Percentiles rank a stretch among this genome's conserved stretches.
Conservation (phyloP, 1,139 yeast species). For the Nakaseomyces sp. region DNA sequence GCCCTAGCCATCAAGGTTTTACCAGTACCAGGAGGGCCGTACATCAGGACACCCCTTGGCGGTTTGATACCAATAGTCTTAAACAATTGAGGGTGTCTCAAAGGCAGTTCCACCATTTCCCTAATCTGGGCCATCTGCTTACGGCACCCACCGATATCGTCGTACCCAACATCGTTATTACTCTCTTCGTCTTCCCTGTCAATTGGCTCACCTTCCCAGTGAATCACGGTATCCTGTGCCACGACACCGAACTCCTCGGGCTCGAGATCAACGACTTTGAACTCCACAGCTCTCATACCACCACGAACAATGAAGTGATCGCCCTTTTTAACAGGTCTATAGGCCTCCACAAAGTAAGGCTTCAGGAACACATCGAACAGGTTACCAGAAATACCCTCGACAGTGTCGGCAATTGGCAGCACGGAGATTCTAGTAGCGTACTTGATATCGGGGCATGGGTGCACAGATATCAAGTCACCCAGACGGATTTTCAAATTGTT, state of each 20-base stretch:
- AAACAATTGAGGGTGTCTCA: conserved; percentile 95
- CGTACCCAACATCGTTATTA: conserved; percentile 77
- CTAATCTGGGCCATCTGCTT: conserved; percentile 98
- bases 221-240: conserved; percentile 96
- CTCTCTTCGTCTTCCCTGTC: conserved; percentile 67
- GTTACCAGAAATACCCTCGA: conserved; percentile 96
- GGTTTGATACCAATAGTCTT: conserved; percentile 32
- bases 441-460: conserved; percentile 96
- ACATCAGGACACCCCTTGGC: no score
- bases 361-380: conserved; percentile 90
- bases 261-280: conserved; percentile 95
- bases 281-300: conserved; percentile 98
- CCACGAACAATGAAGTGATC: conserved; percentile 95
- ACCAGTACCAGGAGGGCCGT: no score
- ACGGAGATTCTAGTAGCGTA: conserved; percentile 91
- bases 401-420: conserved; percentile 94
- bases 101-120: conserved; percentile 91
- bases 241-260: conserved; percentile 97
- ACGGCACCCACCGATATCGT: conserved; percentile 96
- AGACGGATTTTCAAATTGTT: conserved; percentile 88
- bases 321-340: conserved; percentile 97
- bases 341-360: conserved; percentile 98
- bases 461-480: conserved; percentile 84
- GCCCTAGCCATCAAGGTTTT: no score
- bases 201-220: conserved; percentile 98